A percentile compares a stretch with the other conserved stretches of the same genome.
Conservation (phyloP, 495 filamentous ascomycete genomes). For the Daldinia vernicosa region DNA sequence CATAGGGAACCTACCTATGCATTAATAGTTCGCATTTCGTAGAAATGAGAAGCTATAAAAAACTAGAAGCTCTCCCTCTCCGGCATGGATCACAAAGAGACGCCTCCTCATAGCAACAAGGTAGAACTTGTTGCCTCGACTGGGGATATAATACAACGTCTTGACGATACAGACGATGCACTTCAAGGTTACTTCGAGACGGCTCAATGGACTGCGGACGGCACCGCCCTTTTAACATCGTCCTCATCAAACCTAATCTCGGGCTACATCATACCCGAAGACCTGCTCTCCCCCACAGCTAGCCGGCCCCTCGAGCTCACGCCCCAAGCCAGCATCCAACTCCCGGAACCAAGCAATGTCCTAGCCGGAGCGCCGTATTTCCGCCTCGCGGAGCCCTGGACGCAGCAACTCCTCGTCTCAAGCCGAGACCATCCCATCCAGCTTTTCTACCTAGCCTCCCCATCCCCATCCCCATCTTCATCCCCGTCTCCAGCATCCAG, state of each 20-base stretch:
- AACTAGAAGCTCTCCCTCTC: not conserved
- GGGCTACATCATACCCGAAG: constrained; percentile 75
- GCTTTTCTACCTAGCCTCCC: constrained; percentile 57
- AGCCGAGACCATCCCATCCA: constrained; percentile 78
- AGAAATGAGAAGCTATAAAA: constrained; percentile 21
- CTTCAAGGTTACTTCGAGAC: constrained; percentile 63
- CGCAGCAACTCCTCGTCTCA: constrained; percentile 74
- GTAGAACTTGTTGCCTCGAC: constrained; percentile 57
- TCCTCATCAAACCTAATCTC: constrained; percentile 72
- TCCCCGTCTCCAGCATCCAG: constrained; percentile 57
- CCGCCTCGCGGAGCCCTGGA: constrained; percentile 68
- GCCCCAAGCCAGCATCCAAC: constrained; percentile 67
- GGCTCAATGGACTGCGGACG: constrained; percentile 74
- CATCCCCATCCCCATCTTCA: constrained; percentile 33
- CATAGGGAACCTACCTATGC: not conserved
- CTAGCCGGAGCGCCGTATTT: constrained; percentile 78
- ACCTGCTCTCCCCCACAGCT: constrained; percentile 67
- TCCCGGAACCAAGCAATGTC: constrained; percentile 75
- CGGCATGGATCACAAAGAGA: constrained; percentile 35
- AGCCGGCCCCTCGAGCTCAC: constrained; percentile 58
- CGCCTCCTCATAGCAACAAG: constrained; percentile 30
- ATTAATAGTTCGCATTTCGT: not conserved
- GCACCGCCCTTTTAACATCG: constrained; percentile 80
- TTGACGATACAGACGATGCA: constrained; percentile 12
- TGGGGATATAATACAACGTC: constrained; percentile 35